Percentiles rank a stretch among this genome's conserved stretches.
These are phyloP conservation scores for Beta corolliflora DNA, from an alignment of 179 eudicot species.

Conservation along the genomic window DNA sequence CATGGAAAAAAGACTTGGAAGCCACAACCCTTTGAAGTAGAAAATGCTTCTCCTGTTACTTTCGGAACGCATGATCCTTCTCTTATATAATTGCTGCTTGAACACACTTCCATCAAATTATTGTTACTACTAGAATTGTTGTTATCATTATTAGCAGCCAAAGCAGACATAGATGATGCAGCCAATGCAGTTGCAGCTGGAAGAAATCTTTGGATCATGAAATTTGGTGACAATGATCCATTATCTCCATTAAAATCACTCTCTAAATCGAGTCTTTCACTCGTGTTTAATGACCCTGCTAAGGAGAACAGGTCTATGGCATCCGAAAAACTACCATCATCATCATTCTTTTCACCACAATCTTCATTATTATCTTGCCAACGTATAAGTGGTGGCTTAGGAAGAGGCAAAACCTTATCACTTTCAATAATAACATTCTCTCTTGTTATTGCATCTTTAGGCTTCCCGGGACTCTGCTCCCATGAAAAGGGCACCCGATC, in stretches of 20 bases:
- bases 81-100: background rate
- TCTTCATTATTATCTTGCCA: constrained; percentile 27
- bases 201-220: constrained; percentile 47
- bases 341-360: background rate
- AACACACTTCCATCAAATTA: background rate
- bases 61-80: constrained; percentile 32
- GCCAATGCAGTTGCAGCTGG: constrained; percentile 51
- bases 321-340: constrained; percentile 38
- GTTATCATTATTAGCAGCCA: constrained; percentile 11
- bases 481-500: constrained; percentile 62
- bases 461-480: constrained; percentile 67
- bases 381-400: constrained; percentile 47
- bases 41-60: constrained; percentile 15
- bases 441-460: constrained; percentile 33
- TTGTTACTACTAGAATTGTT: background rate
- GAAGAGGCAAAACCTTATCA: constrained; percentile 37
- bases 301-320: constrained; percentile 60
- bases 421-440: background rate
- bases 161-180: constrained; percentile 36
- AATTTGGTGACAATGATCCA: constrained; percentile 30
- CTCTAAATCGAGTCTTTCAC: constrained; percentile 15
- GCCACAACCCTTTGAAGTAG: constrained; percentile 43
- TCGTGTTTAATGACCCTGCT: constrained; percentile 31
- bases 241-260: constrained; percentile 11
- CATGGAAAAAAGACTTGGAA: constrained; percentile 45